Evolutionary conservation across 768 basidiomycete species (phyloP).

Genomic region (Suillus occidentalis): DNA sequence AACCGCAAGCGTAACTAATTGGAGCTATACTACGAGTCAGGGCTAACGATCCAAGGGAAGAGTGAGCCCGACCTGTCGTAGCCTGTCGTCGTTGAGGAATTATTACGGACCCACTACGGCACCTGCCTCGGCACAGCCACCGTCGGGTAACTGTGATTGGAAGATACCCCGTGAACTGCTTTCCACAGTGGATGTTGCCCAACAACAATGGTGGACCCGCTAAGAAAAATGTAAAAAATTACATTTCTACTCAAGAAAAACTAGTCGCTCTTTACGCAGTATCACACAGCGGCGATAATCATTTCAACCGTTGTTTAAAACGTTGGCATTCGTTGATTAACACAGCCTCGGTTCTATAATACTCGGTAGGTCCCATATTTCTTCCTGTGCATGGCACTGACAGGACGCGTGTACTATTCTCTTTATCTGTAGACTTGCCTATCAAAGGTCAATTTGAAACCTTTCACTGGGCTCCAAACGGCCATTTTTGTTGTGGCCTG

Average conservation of each 20-base stretch:
- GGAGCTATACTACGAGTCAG: not conserved
- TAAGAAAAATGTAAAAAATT: not conserved
- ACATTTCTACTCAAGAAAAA: not conserved
- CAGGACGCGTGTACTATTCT: not conserved
- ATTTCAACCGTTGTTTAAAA: not conserved
- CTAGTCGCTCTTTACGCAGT: not conserved
- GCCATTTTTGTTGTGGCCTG: constrained; percentile 3
- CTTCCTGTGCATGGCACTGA: constrained; percentile 6
- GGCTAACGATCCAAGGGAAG: not conserved
- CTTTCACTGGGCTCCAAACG: not conserved
- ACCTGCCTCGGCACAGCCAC: constrained; percentile 6
- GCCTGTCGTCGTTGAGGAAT: not conserved
- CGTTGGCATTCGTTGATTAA: not conserved
- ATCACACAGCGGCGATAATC: not conserved
- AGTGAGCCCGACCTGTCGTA: not conserved
- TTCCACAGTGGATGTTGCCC: not conserved
- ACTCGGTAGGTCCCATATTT: not conserved
- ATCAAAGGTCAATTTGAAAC: constrained; percentile 8
- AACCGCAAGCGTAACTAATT: not conserved
- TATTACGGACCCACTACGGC: not conserved
- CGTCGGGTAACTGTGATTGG: constrained; percentile 12
- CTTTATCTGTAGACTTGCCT: constrained; percentile 7
- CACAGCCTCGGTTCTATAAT: not conserved
- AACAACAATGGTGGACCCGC: not conserved
- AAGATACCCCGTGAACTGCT: constrained; percentile 7